These are phyloP conservation scores for Prunus armeniaca DNA, from an alignment of 306 rosid genomes.

Conservation along the genomic window DNA sequence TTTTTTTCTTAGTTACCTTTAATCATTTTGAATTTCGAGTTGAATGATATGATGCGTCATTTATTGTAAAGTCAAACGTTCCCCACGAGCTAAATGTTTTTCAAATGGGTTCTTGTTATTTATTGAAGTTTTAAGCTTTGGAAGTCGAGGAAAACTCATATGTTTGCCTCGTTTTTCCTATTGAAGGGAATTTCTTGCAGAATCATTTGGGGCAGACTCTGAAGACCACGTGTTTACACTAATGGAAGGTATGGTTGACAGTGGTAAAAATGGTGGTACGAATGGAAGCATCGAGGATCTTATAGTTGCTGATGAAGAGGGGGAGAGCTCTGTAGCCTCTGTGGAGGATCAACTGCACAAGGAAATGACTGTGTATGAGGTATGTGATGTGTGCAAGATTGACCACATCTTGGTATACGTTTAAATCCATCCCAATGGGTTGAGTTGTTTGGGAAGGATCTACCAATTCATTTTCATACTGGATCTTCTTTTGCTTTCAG, in stretches of 20 bases:
- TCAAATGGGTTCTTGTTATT: conserved; percentile 7
- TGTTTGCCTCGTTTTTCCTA: conserved; percentile 1
- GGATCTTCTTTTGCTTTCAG: neutral
- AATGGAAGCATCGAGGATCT: conserved; percentile 63
- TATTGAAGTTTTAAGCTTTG: conserved; percentile 5
- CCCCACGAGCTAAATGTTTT: neutral
- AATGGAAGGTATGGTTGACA: conserved; percentile 59
- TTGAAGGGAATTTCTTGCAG: conserved; percentile 73
- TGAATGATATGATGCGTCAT: neutral
- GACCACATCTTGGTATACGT: neutral
- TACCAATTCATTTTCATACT: no score
- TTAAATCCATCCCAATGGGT: no score
- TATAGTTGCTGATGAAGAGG: conserved; percentile 81
- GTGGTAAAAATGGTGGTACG: conserved; percentile 55
- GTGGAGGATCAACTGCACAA: conserved; percentile 79
- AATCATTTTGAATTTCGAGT: neutral
- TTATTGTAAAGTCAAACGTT: neutral
- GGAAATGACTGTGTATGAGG: conserved; percentile 95
- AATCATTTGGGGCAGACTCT: conserved; percentile 52
- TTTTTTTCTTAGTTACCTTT: neutral
- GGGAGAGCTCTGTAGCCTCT: conserved; percentile 72
- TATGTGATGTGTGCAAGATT: conserved; percentile 22
- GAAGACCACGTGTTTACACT: conserved; percentile 56
- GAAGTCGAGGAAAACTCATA: conserved; percentile 22
- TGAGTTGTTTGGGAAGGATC: neutral